Base-by-base conservation (phyloP, 805 yeast genomes). In the Cyberlindnera euphorbiiphila region DNA sequence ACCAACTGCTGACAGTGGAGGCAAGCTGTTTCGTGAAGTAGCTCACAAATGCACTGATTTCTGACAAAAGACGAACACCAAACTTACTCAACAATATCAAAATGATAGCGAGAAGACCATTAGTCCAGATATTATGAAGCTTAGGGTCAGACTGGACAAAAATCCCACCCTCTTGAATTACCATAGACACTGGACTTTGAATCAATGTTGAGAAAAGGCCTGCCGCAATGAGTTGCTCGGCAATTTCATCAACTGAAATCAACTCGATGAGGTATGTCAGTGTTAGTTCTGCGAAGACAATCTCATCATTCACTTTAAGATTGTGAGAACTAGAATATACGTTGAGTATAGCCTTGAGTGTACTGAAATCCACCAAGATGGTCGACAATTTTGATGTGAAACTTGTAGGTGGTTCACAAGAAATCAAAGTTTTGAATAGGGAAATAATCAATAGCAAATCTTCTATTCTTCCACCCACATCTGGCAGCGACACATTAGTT, bases 71-170 rank as follows among this genome's bases (percentile, higher is more conserved):
- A 29, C 75, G 68, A 1, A 71, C 70, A 1, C 91, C 91, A 41
- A 87, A 74, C 33, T 70, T 72, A 19, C 78, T 68, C 26, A 86
- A 54, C 12, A 85, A 59, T 1, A 74, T 64, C 34, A 85, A 61
- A 15, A 83, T 62, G 5, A 85, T 74, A 0, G 93, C 79, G 21
- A 89, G 64, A 13, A 89, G 61, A 1, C 96, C 95, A 51, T 81
- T 78, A n/a, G 78, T 72, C 97, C 97, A 89, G n/a, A 85, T 65
- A 36, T 74, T 70, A 56, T 88, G 91, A 41, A 84, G 60, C 32
- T 74, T 72, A 0, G 85, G 72, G 4, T 74, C 58, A 1, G 61
- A 52, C 25, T 67, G 68, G 2, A 84, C 71, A 11, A 68, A 64
- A 3, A 85, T 60, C 7, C 71, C 71, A 0, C 95, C 95, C 5